These are phyloP conservation scores for Aquilaria yunnanensis DNA, from an alignment of 345 rosid genomes.

Conservation along the genomic window DNA sequence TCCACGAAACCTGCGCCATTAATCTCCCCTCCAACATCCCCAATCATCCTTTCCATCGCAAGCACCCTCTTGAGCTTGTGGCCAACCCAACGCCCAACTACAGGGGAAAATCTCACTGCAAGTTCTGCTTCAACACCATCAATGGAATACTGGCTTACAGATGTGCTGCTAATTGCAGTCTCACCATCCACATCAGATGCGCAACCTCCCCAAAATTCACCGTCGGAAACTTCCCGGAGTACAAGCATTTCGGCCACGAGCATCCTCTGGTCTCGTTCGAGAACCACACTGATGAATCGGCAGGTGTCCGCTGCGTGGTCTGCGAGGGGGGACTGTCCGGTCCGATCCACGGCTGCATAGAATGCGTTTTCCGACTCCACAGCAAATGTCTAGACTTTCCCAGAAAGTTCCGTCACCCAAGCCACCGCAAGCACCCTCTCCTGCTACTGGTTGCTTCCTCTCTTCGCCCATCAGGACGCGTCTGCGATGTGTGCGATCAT, in stretches of 20 bases:
- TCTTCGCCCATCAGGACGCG: neutral
- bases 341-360: constrained; percentile 9
- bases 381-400: constrained; percentile 19
- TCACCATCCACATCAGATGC: no score
- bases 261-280: neutral
- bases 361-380: constrained; percentile 22
- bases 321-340: constrained; percentile 9
- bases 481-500: constrained; percentile 14
- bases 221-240: neutral
- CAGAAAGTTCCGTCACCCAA: constrained; percentile 8
- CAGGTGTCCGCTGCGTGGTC: constrained; percentile 3
- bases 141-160: no score
- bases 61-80: no score
- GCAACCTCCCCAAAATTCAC: no score
- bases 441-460: neutral
- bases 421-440: constrained; percentile 28
- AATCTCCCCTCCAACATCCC: no score
- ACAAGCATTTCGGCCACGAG: neutral
- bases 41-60: no score
- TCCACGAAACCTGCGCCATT: no score
- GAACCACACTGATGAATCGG: neutral
- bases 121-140: no score
- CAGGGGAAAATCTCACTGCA: no score
- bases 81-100: no score
- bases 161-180: no score